Conservation (phyloP, 2,329 filamentous ascomycete genomes). For the Catunica adiposa region DNA sequence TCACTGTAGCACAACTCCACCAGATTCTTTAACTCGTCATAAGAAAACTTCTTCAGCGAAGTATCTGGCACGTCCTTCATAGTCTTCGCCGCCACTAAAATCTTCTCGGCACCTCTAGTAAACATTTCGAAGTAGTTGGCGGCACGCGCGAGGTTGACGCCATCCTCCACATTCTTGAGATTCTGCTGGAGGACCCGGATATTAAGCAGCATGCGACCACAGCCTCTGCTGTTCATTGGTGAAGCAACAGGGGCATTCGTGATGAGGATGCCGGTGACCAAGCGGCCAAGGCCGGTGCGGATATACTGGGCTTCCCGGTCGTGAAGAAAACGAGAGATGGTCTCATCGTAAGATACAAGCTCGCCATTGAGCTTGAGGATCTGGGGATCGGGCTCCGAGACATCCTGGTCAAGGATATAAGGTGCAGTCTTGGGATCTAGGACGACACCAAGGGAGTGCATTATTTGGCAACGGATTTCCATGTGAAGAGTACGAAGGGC, state of each 20-base stretch:
- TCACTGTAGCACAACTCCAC: conserved; percentile 54
- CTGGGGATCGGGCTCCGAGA: conserved; percentile 59
- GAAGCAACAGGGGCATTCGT: conserved; percentile 52
- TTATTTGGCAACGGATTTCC: conserved; percentile 71
- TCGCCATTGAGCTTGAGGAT: conserved; percentile 73
- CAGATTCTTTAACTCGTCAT: conserved; percentile 49
- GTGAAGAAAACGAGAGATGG: conserved; percentile 55
- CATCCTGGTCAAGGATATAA: conserved; percentile 52
- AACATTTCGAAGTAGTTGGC: conserved; percentile 56
- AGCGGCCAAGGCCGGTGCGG: conserved; percentile 54
- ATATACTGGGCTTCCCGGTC: conserved; percentile 58
- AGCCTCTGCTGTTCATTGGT: conserved; percentile 72
- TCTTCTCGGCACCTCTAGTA: conserved; percentile 44
- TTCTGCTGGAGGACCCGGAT: conserved; percentile 93
- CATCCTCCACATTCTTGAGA: conserved; percentile 75
- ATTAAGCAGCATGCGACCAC: conserved; percentile 74
- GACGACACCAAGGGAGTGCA: conserved; percentile 56
- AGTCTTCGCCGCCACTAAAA: conserved; percentile 45
- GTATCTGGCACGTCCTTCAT: conserved; percentile 17
- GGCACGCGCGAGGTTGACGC: conserved; percentile 45
- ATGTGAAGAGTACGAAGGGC: conserved; percentile 76
- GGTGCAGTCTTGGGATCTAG: conserved; percentile 44
- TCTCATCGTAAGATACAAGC: conserved; percentile 77
- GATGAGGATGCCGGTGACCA: conserved; percentile 68
- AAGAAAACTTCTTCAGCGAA: conserved; percentile 35